A percentile compares a stretch with the other conserved stretches of the same genome.
Evolutionary conservation across 129 eudicot genomes (phyloP).

Genomic region (Ambrosia artemisiifolia): DNA sequence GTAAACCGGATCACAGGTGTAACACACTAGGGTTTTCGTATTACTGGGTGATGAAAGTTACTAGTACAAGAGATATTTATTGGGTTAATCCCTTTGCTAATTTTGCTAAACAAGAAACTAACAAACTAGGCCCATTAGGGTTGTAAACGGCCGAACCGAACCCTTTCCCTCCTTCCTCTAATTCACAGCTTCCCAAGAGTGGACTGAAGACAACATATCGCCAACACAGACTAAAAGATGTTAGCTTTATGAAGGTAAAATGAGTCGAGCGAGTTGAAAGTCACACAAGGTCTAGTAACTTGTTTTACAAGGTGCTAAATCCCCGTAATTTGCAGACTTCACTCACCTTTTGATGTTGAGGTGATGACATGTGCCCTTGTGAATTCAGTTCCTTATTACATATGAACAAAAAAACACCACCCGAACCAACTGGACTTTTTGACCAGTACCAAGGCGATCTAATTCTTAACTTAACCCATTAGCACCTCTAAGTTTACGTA

Average conservation of each 20-base stretch:
- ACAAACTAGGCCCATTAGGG: too few species aligned
- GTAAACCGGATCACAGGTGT: too few species aligned
- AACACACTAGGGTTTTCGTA: too few species aligned
- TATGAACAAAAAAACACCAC: neutral
- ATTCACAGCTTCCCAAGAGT: too few species aligned
- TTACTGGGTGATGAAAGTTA: too few species aligned
- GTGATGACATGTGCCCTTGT: neutral
- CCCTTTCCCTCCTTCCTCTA: too few species aligned
- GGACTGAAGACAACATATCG: too few species aligned
- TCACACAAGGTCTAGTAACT: neutral
- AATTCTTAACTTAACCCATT: neutral
- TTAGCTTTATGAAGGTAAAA: neutral
- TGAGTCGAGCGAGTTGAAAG: neutral
- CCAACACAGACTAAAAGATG: neutral
- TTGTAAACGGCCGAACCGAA: too few species aligned
- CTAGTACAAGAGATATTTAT: too few species aligned
- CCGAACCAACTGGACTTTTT: neutral
- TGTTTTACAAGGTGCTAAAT: neutral
- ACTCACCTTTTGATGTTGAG: neutral
- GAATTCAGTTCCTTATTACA: neutral
- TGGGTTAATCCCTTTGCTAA: too few species aligned
- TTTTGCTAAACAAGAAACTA: too few species aligned
- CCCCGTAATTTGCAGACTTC: neutral
- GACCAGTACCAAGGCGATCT: neutral
- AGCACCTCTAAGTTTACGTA: neutral